These are phyloP conservation scores for Microdochium paspali DNA, from an alignment of 2,329 filamentous ascomycete species.

Conservation along the genomic window DNA sequence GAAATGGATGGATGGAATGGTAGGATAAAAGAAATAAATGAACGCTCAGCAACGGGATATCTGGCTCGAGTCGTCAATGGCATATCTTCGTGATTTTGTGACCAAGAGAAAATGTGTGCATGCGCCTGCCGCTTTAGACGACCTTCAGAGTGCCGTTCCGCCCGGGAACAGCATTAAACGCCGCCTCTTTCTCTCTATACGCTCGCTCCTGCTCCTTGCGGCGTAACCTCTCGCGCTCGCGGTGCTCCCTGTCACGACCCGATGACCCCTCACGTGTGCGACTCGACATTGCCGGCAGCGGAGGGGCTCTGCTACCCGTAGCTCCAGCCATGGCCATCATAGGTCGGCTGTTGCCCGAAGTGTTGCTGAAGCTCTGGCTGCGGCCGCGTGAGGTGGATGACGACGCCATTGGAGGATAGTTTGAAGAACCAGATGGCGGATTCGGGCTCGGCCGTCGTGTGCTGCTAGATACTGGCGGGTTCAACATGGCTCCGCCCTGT, in stretches of 20 bases:
- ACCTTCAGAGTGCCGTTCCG: constrained; percentile 19
- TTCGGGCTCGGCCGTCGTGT: constrained; percentile 5
- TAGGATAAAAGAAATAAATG: too few relatives aligned
- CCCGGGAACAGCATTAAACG: constrained; percentile 18
- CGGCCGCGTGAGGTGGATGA: background rate
- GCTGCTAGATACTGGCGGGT: background rate
- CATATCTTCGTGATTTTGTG: too few relatives aligned
- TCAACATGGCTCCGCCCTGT: background rate
- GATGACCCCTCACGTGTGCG: constrained; percentile 3
- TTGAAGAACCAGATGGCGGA: background rate
- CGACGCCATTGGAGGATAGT: background rate
- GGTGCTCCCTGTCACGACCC: constrained; percentile 2
- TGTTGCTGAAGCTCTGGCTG: background rate
- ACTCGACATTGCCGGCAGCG: background rate
- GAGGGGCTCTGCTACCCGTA: background rate
- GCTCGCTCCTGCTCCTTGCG: constrained; percentile 8
- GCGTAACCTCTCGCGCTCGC: constrained; percentile 11
- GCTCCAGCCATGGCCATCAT: background rate
- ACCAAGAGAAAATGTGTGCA: too few relatives aligned
- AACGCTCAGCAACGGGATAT: too few relatives aligned
- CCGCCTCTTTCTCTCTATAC: constrained; percentile 10
- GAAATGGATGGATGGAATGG: too few relatives aligned
- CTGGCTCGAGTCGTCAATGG: background rate
- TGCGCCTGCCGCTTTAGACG: too few relatives aligned
- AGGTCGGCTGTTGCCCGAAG: background rate